phyloP scores from a whole-genome alignment of 768 basidiomycete genomes.

The Boletus eberwhitei region DNA sequence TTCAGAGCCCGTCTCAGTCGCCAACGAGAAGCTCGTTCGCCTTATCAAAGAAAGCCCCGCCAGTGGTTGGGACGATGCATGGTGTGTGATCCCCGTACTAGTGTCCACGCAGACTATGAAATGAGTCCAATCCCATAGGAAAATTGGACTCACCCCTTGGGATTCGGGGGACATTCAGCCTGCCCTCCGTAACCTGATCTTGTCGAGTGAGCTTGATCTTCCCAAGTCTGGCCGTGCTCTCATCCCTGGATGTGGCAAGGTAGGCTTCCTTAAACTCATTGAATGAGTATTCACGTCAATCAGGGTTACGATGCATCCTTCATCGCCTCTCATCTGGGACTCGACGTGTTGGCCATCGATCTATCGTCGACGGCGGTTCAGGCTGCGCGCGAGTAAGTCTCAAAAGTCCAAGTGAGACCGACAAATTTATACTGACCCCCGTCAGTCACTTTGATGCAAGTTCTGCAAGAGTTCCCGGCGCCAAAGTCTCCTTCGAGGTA shows the following conservation, averaged over 20 bases:
- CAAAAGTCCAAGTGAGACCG: neutral
- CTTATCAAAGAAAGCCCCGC: conserved; percentile 12
- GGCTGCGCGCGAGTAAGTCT: conserved; percentile 20
- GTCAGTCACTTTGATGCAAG: neutral
- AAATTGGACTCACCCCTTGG: conserved; percentile 57
- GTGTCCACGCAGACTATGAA: neutral
- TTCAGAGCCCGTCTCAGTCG: neutral
- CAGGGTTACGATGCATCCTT: conserved; percentile 21
- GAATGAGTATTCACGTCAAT: neutral
- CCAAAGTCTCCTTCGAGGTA: conserved; percentile 18
- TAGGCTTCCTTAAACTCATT: neutral
- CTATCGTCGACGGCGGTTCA: conserved; percentile 15
- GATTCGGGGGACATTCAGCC: conserved; percentile 55
- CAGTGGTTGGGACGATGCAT: conserved; percentile 22
- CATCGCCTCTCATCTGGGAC: conserved; percentile 15
- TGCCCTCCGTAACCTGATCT: conserved; percentile 49
- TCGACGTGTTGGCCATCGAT: conserved; percentile 19
- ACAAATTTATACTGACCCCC: neutral
- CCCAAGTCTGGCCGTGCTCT: conserved; percentile 44
- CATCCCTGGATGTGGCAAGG: conserved; percentile 58
- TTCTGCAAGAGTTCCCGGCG: neutral
- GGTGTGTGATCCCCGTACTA: conserved; percentile 1
- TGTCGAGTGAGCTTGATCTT: conserved; percentile 42
- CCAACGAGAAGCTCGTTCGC: conserved; percentile 3
- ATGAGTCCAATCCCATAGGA: conserved; percentile 32